Percentiles rank a stretch among this genome's conserved stretches.
Evolutionary conservation across 139 green algal species (phyloP).

Genomic region (Asterochloris sp.): DNA sequence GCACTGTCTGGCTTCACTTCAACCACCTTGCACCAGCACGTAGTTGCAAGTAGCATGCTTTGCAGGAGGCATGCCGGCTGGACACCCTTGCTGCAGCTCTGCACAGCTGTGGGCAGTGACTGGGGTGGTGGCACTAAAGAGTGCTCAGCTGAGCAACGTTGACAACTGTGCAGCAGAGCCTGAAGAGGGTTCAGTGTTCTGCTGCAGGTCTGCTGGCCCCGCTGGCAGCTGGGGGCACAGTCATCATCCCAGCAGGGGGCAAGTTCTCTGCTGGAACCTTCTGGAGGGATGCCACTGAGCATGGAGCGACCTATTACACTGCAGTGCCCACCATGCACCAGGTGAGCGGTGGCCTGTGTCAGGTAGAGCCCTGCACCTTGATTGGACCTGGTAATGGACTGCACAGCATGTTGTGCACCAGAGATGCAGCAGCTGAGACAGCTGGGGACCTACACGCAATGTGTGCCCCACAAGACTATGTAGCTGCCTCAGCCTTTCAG

Average conservation of each 20-base stretch:
- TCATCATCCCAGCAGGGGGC: constrained; percentile 58
- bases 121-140: no score
- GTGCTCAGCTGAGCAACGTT: no score
- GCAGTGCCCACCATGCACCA: constrained; percentile 89
- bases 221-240: constrained; percentile 49
- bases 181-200: no score
- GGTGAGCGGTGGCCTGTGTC: constrained; percentile 13
- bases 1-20: no score
- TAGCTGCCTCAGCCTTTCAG: no score
- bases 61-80: no score
- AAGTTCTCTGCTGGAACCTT: constrained; percentile 68
- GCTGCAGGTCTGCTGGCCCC: constrained; percentile 61
- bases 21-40: no score
- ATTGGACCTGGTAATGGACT: neutral
- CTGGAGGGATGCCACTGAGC: constrained; percentile 56
- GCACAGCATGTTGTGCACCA: neutral
- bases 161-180: no score
- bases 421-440: neutral
- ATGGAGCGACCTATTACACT: constrained; percentile 82
- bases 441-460: neutral
- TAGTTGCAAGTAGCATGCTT: no score
- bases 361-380: neutral
- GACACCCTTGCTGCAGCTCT: no score
- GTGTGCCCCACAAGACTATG: neutral
- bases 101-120: no score